Base-by-base conservation (phyloP, 2,329 filamentous ascomycete genomes). In the Cephalotrichum gorgonifer region DNA sequence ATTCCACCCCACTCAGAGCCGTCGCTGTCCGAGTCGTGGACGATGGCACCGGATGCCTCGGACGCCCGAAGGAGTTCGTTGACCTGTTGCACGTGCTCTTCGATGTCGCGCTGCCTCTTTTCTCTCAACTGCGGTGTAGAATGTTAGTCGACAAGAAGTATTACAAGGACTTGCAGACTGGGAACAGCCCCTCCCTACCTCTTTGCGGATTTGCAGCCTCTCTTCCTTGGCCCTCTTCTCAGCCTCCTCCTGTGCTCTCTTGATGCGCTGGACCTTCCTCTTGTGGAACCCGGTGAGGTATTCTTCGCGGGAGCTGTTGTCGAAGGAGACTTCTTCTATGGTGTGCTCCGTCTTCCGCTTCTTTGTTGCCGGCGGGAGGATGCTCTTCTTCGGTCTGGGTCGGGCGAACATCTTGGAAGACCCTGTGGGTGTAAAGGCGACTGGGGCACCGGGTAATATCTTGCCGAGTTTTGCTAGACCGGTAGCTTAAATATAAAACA, bases 271-370 rank as follows among this genome's bases (percentile, higher is more conserved):
- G 48, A 86, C 70, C 66, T 96, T 97, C 65, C 93, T 85, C 75
- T 97, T 98, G 72, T 91, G 90, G 68, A 98, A 98, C 3, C 93
- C 93, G 0, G 89, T 96, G 51, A 98, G 75, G 62, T 87, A 98
- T 60, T 97, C 89, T 55, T 85, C 72, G 55, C 93, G 83, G 43
- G 86, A 86, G 53, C 76, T 74, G 53, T 76, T 70, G 69, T 98
- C 89, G 69, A 97, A 98, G 47, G 73, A 80, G 64, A 98, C 85
- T 63, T 95, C 88, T 60, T 90, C 87, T 52, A 87, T 73, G 35
- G 72, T 68, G 43, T 73, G 70, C 14, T 74, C 61, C 53, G 66
- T 64, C 64, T 85, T 87, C 55, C 85, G 74, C 60, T 81, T 84
- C 67, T 85, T 88, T n/a, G 69, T 70, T 12, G 74, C 73, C 1